Percentiles rank a stretch among this genome's conserved stretches.
phyloP scores from a whole-genome alignment of 164 flowering plant genomes.

The Euptelea pleiosperma region DNA sequence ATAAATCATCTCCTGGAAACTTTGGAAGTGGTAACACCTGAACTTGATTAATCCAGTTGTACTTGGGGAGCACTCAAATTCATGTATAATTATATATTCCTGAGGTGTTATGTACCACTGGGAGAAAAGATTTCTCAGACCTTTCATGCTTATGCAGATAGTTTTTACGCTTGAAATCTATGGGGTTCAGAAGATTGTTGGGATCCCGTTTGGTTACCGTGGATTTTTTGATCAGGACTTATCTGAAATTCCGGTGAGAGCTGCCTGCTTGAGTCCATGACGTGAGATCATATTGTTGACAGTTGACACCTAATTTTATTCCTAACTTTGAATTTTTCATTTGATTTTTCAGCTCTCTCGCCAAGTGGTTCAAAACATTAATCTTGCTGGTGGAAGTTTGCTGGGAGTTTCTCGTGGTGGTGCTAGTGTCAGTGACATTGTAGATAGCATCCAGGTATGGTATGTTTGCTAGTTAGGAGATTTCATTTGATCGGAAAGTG shows the following conservation, averaged over 20 bases:
- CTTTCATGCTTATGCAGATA: constrained; percentile 23
- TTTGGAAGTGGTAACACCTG: too few relatives aligned
- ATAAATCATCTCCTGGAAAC: too few relatives aligned
- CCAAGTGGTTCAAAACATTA: constrained; percentile 37
- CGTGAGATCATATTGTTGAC: neutral
- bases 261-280: constrained; percentile 1
- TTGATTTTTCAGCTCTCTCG: constrained; percentile 31
- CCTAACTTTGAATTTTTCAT: neutral
- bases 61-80: too few relatives aligned
- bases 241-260: constrained; percentile 31
- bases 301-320: neutral
- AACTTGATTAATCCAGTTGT: too few relatives aligned
- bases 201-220: constrained; percentile 36
- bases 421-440: constrained; percentile 24
- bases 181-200: constrained; percentile 35
- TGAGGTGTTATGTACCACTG: neutral
- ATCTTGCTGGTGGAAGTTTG: constrained; percentile 40
- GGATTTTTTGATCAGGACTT: constrained; percentile 33
- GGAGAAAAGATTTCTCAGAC: neutral
- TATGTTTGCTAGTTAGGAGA: neutral
- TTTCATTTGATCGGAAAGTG: neutral
- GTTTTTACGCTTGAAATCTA: constrained; percentile 35
- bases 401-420: constrained; percentile 38
- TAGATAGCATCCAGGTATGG: constrained; percentile 33
- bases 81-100: neutral